A percentile compares a stretch with the other conserved stretches of the same genome.
Evolutionary conservation across 2,329 filamentous ascomycete species (phyloP).

Genomic region (Exophiala phaeomuriformis): DNA sequence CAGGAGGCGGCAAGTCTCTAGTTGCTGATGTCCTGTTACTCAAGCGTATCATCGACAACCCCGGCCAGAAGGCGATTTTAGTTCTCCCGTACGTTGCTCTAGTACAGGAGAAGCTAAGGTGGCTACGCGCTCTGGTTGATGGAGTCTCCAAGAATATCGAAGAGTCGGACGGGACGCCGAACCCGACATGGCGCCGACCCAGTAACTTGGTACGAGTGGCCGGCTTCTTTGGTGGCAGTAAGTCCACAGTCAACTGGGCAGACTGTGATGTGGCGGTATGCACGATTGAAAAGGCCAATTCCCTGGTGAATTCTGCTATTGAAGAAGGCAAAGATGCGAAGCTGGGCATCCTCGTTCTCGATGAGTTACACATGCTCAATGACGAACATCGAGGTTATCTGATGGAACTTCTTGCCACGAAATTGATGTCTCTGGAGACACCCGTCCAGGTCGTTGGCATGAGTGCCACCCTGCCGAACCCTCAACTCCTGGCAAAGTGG

Average conservation of each 20-base stretch:
- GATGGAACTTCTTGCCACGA: slow-evolving; percentile 66
- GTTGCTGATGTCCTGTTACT: slow-evolving; percentile 67
- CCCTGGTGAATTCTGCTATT: slow-evolving; percentile 64
- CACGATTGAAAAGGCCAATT: slow-evolving; percentile 74
- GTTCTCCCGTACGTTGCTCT: slow-evolving; percentile 71
- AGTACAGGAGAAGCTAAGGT: slow-evolving; percentile 71
- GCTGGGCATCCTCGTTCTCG: slow-evolving; percentile 61
- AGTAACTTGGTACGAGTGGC: slow-evolving; percentile 55
- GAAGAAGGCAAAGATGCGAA: slow-evolving; percentile 61
- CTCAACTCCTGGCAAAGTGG: slow-evolving; percentile 61
- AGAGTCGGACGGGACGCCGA: slow-evolving; percentile 30
- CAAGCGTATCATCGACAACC: slow-evolving; percentile 59
- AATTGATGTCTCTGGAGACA: slow-evolving; percentile 58
- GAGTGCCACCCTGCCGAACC: slow-evolving; percentile 72
- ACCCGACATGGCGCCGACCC: slow-evolving; percentile 44
- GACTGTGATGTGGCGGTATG: slow-evolving; percentile 73
- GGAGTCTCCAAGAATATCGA: slow-evolving; percentile 45
- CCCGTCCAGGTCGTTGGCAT: slow-evolving; percentile 66
- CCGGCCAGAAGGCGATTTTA: slow-evolving; percentile 60
- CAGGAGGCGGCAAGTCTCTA: slow-evolving; percentile 66
- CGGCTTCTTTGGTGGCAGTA: slow-evolving; percentile 69
- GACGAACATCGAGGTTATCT: slow-evolving; percentile 69
- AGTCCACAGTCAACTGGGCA: slow-evolving; percentile 58
- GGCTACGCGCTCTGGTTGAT: slow-evolving; percentile 61
- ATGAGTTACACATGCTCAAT: slow-evolving; percentile 77